Base-by-base conservation (phyloP, 2,329 filamentous ascomycete genomes). In the Podosphaera aphanis region DNA sequence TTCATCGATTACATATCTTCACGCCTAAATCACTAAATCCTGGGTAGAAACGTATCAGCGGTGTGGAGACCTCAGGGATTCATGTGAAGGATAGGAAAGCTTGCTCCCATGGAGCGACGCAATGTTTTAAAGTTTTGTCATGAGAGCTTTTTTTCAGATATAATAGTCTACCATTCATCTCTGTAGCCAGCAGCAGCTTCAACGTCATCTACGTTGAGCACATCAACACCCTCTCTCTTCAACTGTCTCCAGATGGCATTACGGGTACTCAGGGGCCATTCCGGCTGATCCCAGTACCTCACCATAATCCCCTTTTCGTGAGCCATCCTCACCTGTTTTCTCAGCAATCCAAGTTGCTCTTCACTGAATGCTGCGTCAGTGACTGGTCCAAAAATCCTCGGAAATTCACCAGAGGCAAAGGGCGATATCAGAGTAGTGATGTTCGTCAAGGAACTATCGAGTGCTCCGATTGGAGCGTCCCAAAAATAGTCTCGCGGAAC, bases 151-250 rank as follows among this genome's bases (percentile, higher is more conserved):
- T n/a, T n/a, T n/a, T n/a, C n/a, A n/a, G n/a, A n/a, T n/a, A n/a
- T n/a, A n/a, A n/a, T n/a, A n/a, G n/a, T 41, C 21, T 25, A 52
- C 50, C 50, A 52, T 29, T 37, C 42, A 48, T 52, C 49, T 11
- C 50, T 49, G 45, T 53, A 49, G 8, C 53, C 52, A 16, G 53
- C 51, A 5, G 54, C 55, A 36, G 51, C 54, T 29, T 49, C 50
- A 42, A 78, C 53, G 54, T 77, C 70, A 58, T 78, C 74, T 10
- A 69, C 70, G 56, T 75, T 77, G 42, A 79, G 54, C 43, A 77
- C 58, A 55, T 75, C 73, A 2, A 72, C 69, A 0, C 70, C 73
- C 51, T 73, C 69, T 8, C 62, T 57, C 20, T 68, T 56, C 41
- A 78, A 55, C 1, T 64, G 58, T 41, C 66, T 61, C 73, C 74